phyloP scores from a whole-genome alignment of 345 rosid species.

The Noccaea caerulescens region DNA sequence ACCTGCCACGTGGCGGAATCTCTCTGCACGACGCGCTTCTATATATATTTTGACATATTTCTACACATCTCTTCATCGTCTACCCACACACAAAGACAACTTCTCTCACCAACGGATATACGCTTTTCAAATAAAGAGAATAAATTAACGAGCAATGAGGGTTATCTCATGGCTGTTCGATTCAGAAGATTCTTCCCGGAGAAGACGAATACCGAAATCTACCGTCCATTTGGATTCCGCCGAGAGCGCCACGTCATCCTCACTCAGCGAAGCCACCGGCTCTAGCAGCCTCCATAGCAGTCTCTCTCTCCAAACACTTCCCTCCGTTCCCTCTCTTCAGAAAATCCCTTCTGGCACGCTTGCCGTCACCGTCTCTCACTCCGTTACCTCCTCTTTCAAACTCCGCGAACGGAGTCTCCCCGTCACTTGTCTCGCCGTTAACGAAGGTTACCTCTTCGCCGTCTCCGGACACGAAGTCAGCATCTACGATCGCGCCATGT shows the following conservation, averaged over 20 bases:
- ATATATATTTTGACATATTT: background rate
- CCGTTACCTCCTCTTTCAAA: slow-evolving; percentile 46
- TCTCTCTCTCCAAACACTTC: slow-evolving; percentile 79
- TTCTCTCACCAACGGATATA: slow-evolving; percentile 18
- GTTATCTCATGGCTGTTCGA: slow-evolving; percentile 54
- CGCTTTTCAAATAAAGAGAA: background rate
- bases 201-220: slow-evolving; percentile 27
- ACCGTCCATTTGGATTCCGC: slow-evolving; percentile 39
- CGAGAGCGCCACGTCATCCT: slow-evolving; percentile 43
- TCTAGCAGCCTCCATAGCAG: slow-evolving; percentile 59
- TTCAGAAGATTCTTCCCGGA: slow-evolving; percentile 32
- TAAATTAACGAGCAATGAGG: slow-evolving; percentile 46
- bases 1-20: slow-evolving; percentile 41
- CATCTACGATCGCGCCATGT: slow-evolving; percentile 62
- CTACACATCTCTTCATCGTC: slow-evolving; percentile 5
- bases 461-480: slow-evolving; percentile 66
- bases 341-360: slow-evolving; percentile 50
- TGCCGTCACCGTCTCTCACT: slow-evolving; percentile 50
- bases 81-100: slow-evolving; percentile 8
- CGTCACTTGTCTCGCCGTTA: slow-evolving; percentile 66
- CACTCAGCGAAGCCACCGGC: slow-evolving; percentile 37
- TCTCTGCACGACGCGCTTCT: slow-evolving; percentile 35
- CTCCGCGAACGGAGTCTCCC: slow-evolving; percentile 51
- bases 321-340: slow-evolving; percentile 82
- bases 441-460: slow-evolving; percentile 59